Base-by-base conservation (phyloP, 164 flowering plant genomes). In the Santalum album region DNA sequence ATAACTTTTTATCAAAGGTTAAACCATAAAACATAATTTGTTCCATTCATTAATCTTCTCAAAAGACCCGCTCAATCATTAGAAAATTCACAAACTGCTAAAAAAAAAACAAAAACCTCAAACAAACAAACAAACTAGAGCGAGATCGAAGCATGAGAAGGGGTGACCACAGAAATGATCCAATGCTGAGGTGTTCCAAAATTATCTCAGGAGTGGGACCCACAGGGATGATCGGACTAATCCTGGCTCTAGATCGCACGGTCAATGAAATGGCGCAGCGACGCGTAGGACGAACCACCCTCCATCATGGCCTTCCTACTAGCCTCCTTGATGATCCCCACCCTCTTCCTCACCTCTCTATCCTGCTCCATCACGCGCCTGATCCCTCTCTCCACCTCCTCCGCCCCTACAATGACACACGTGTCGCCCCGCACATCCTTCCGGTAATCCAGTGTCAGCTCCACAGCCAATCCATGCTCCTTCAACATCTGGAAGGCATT, bases 341-440 rank as follows among this genome's bases (percentile, higher is more conserved):
- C 45, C 45, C n/a, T 42, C 45, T 12, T 42, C 45, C 45, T 42
- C 20, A 42, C 21, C 45, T 42, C 45, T 20, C 45, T 42, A 18
- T 42, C 45, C 20, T 18, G 21, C 45, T 42, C 45, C 45, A 42
- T 42, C 45, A 42, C 21, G 45, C 45, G n/a, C 45, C 21, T n/a
- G 45, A 42, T 42, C 1, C 21, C 45, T 42, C 45, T 42, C 45
- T 42, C 45, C 5, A 42, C 11, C 1, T 2, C 45, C 20, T 42
- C 45, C 21, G 19, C 45, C 4, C 21, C 12, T 6, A 42, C 45
- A 4, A 42, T 11, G 4, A 6, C 21, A 18, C 45, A 4, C 21
- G 19, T 10, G 21, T 42, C 45, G 7, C n/a, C 21, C 4, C 6
- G 7, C 1, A 42, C 11, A 5, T n/a, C 21, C 12, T 42, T 42